These are phyloP conservation scores for Paraphaeosphaeria minitans DNA, from an alignment of 2,329 filamentous ascomycete genomes.

Conservation along the genomic window DNA sequence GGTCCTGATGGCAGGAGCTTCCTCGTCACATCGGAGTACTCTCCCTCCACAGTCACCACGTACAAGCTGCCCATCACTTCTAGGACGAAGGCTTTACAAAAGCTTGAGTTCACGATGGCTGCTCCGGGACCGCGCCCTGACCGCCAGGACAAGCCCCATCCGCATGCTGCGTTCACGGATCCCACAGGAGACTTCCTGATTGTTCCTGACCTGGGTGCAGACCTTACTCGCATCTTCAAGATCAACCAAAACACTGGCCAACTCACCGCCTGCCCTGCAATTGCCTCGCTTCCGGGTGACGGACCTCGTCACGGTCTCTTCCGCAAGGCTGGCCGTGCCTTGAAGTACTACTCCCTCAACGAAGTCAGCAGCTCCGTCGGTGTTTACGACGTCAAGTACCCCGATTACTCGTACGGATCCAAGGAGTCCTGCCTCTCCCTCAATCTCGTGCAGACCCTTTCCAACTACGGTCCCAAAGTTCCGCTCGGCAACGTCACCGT, in stretches of 20 bases:
- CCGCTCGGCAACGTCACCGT: slow-evolving; percentile 31
- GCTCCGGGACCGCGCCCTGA: slow-evolving; percentile 51
- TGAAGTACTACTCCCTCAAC: slow-evolving; percentile 40
- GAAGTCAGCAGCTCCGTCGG: slow-evolving; percentile 42
- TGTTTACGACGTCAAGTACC: slow-evolving; percentile 38
- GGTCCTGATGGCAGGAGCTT: slow-evolving; percentile 36
- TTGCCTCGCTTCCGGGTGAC: slow-evolving; percentile 52
- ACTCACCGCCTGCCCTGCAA: slow-evolving; percentile 54
- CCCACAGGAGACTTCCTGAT: slow-evolving; percentile 58
- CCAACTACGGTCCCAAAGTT: slow-evolving; percentile 37
- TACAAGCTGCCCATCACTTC: slow-evolving; percentile 42
- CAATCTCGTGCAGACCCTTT: slow-evolving; percentile 38
- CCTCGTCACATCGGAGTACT: slow-evolving; percentile 29
- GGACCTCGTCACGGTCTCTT: slow-evolving; percentile 61
- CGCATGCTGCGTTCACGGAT: slow-evolving; percentile 58
- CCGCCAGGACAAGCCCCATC: slow-evolving; percentile 62
- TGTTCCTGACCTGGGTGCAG: slow-evolving; percentile 60
- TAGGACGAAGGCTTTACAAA: slow-evolving; percentile 33
- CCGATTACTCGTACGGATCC: slow-evolving; percentile 23
- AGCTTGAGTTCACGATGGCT: slow-evolving; percentile 37
- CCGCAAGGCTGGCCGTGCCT: slow-evolving; percentile 45
- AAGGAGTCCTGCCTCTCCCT: slow-evolving; percentile 32
- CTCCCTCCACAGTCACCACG: slow-evolving; percentile 39
- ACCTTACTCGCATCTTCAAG: slow-evolving; percentile 60
- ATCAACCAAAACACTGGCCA: slow-evolving; percentile 54